phyloP scores from a whole-genome alignment of 208 protist genomes.

The Leishmania amazonensis region DNA sequence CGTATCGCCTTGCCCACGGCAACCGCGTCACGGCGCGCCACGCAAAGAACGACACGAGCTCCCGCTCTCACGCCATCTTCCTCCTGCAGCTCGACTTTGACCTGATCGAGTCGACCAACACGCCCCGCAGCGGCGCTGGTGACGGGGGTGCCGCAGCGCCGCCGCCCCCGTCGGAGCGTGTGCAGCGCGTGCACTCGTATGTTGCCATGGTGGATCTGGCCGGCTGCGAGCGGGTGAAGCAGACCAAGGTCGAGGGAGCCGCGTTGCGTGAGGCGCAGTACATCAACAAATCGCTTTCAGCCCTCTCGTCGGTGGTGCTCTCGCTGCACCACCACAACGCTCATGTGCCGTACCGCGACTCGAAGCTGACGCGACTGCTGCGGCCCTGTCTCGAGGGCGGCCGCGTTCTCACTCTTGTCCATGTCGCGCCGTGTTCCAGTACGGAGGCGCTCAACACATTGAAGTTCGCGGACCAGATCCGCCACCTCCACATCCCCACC shows the following conservation, averaged over 20 bases:
- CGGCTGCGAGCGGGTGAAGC: slow-evolving; percentile 94
- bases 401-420: slow-evolving; percentile 78
- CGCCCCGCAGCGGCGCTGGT: background rate
- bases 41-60: slow-evolving; percentile 75
- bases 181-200: slow-evolving; percentile 63
- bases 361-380: slow-evolving; percentile 91
- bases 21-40: slow-evolving; percentile 81
- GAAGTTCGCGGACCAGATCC: slow-evolving; percentile 87
- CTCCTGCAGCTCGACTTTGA: slow-evolving; percentile 86
- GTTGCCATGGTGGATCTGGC: slow-evolving; percentile 97
- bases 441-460: slow-evolving; percentile 70
- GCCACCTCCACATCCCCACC: slow-evolving; percentile 70
- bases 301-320: slow-evolving; percentile 84
- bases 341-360: slow-evolving; percentile 93
- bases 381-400: slow-evolving; percentile 84
- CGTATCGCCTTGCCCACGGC: slow-evolving; percentile 64
- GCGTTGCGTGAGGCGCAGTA: slow-evolving; percentile 88
- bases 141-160: background rate
- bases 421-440: slow-evolving; percentile 77
- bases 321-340: slow-evolving; percentile 67
- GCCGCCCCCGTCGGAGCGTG: background rate
- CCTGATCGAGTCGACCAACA: slow-evolving; percentile 22
- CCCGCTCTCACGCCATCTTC: slow-evolving; percentile 89
- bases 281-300: slow-evolving; percentile 93
- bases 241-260: slow-evolving; percentile 87